Percentiles rank a stretch among this genome's conserved stretches.
These are phyloP conservation scores for Elasticomyces elasticus DNA, from an alignment of 495 filamentous ascomycete genomes.

Conservation along the genomic window DNA sequence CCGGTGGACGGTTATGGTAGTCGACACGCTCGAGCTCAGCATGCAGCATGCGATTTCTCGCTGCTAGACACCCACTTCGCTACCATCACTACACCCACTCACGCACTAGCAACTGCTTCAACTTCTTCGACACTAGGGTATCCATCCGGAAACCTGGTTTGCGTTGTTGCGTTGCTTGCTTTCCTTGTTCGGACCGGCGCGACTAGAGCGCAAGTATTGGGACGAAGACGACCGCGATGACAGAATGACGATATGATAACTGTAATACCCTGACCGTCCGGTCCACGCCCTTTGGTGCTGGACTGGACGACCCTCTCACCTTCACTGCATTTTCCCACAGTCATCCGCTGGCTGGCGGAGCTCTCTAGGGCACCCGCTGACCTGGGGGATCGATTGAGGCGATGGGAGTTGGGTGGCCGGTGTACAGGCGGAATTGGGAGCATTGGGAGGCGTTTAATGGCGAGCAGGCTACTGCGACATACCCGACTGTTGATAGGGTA, in stretches of 20 bases:
- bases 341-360: neutral
- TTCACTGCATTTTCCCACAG: conserved; percentile 3
- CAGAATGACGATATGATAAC: conserved; percentile 10
- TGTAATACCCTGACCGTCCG: conserved; percentile 5
- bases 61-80: neutral
- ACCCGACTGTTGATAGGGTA: neutral
- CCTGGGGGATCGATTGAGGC: neutral
- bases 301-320: neutral
- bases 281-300: neutral
- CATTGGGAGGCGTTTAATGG: neutral
- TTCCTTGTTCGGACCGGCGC: neutral
- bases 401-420: neutral
- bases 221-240: conserved; percentile 14
- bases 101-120: neutral
- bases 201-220: neutral
- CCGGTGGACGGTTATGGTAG: conserved; percentile 6
- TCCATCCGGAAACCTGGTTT: neutral
- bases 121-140: neutral
- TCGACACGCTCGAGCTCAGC: neutral
- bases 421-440: neutral
- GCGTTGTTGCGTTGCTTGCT: no score
- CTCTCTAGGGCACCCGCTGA: neutral
- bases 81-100: neutral
- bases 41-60: neutral
- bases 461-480: neutral